Conservation (phyloP, 2,329 filamentous ascomycete genomes). For the Cladosporium sp. region DNA sequence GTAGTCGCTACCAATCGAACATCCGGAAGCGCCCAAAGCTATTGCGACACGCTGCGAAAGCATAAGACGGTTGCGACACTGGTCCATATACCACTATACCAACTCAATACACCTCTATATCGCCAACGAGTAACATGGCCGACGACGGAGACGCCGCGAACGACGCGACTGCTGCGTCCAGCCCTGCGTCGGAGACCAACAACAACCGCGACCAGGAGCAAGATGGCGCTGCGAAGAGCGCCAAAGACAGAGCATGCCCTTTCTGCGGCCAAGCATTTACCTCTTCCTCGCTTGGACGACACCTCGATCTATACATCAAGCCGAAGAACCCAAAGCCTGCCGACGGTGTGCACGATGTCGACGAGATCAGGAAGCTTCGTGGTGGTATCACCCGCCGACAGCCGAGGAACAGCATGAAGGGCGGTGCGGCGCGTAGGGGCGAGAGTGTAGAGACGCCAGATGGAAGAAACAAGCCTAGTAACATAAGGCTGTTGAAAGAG, state of each 20-base stretch:
- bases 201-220: slow-evolving; percentile 12
- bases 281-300: slow-evolving; percentile 87
- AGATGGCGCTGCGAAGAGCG: not conserved
- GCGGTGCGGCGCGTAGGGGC: slow-evolving; percentile 21
- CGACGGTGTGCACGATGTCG: slow-evolving; percentile 87
- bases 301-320: slow-evolving; percentile 92
- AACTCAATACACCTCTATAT: not conserved
- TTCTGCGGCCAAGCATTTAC: slow-evolving; percentile 91
- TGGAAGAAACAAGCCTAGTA: not conserved
- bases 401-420: slow-evolving; percentile 56
- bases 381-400: slow-evolving; percentile 86
- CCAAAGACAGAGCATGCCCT: slow-evolving; percentile 83
- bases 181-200: slow-evolving; percentile 14
- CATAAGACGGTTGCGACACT: not conserved
- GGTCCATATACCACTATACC: not conserved
- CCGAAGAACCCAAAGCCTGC: slow-evolving; percentile 86
- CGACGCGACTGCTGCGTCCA: slow-evolving; percentile 10
- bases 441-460: slow-evolving; percentile 11
- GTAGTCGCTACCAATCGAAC: not conserved
- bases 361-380: slow-evolving; percentile 80
- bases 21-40: not conserved
- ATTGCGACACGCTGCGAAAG: not conserved
- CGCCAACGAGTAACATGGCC: not conserved
- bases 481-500: slow-evolving; percentile 12
- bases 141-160: slow-evolving; percentile 4